A percentile compares a stretch with the other conserved stretches of the same genome.
These are phyloP conservation scores for Penicillium corylophilum DNA, from an alignment of 2,329 filamentous ascomycete species.

Conservation along the genomic window DNA sequence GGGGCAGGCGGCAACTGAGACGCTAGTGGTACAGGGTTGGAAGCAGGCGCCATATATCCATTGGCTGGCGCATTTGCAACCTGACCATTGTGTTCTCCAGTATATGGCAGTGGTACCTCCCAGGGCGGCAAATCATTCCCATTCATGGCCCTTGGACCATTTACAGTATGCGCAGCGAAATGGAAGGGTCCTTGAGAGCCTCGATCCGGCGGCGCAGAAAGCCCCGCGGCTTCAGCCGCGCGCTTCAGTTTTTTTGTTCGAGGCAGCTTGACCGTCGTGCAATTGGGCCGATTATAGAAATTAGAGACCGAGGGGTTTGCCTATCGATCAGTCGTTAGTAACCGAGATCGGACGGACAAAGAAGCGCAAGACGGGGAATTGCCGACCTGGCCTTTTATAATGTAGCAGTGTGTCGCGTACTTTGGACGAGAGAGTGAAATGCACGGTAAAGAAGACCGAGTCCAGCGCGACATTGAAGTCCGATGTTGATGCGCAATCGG, in stretches of 20 bases:
- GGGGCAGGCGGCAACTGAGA: not conserved
- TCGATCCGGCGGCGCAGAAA: not conserved
- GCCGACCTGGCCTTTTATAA: not conserved
- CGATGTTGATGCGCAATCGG: constrained; percentile 4
- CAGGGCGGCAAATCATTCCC: not conserved
- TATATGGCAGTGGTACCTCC: not conserved
- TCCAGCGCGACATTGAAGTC: constrained; percentile 3
- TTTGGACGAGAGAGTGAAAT: not conserved
- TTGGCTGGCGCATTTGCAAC: not conserved
- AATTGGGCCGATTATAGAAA: not conserved
- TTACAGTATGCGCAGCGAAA: not conserved
- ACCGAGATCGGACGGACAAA: not conserved
- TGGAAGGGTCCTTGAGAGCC: not conserved
- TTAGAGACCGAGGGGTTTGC: not conserved
- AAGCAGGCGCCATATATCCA: not conserved
- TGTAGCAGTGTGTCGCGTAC: not conserved
- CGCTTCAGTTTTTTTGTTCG: constrained; percentile 15
- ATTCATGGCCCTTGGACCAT: not conserved
- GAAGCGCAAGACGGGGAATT: not conserved
- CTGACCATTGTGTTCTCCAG: not conserved
- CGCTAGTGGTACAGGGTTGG: not conserved
- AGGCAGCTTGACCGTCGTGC: constrained; percentile 14
- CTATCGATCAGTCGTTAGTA: not conserved
- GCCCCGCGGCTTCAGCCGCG: constrained; percentile 5
- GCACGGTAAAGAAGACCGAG: not conserved